Percentiles rank a stretch among this genome's conserved stretches.
Conservation (phyloP, 2,329 filamentous ascomycete species). For the Hypocreales sp. region DNA sequence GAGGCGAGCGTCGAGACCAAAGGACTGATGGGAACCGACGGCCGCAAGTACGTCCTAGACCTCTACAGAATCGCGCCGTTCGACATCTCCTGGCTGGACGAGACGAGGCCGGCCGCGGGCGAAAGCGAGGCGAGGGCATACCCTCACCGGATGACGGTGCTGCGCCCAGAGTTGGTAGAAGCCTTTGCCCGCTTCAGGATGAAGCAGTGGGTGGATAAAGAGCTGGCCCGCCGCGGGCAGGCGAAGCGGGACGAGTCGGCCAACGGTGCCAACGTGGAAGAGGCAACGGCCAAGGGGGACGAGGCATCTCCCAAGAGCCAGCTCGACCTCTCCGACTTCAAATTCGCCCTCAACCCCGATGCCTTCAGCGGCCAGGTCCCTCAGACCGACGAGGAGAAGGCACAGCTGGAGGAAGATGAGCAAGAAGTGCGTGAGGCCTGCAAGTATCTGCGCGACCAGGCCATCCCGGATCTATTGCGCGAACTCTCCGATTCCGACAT, state of each 20-base stretch:
- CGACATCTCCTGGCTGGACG: conserved; percentile 82
- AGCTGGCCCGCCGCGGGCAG: conserved; percentile 48
- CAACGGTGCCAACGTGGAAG: conserved; percentile 19
- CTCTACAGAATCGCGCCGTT: conserved; percentile 88
- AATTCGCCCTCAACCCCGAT: conserved; percentile 83
- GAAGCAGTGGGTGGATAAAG: conserved; percentile 71
- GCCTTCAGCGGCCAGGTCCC: conserved; percentile 86
- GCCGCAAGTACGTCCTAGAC: conserved; percentile 93
- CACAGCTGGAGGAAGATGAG: conserved; percentile 69
- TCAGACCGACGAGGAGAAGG: conserved; percentile 81
- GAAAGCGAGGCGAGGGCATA: conserved; percentile 40
- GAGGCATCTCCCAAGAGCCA: conserved; percentile 31
- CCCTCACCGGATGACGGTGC: conserved; percentile 89
- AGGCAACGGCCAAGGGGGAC: conserved; percentile 19
- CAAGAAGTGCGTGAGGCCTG: conserved; percentile 75
- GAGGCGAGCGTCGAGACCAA: conserved; percentile 97
- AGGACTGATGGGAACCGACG: conserved; percentile 90
- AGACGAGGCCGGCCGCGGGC: conserved; percentile 36
- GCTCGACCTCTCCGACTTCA: conserved; percentile 77
- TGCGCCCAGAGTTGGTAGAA: conserved; percentile 82
- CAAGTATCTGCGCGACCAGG: conserved; percentile 56
- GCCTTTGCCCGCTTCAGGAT: conserved; percentile 72
- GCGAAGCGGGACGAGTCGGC: conserved; percentile 15
- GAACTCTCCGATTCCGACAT: conserved; percentile 87
- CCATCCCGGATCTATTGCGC: conserved; percentile 72